phyloP scores from a whole-genome alignment of 2,329 filamentous ascomycete species.

The Orbilia quercus region DNA sequence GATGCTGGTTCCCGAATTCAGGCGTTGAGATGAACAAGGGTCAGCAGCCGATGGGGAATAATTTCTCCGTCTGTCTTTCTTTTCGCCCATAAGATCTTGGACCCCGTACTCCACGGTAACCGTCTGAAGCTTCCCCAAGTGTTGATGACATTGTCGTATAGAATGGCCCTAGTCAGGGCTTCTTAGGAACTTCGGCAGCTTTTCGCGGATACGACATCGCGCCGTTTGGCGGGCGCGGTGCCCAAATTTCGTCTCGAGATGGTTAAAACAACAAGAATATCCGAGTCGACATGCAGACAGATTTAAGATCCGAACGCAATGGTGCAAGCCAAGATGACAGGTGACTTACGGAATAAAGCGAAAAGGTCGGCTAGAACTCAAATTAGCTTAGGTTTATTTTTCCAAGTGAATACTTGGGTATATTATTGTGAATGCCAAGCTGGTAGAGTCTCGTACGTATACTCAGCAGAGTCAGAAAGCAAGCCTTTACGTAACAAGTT shows the following conservation, averaged over 20 bases:
- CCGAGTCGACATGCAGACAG: background rate
- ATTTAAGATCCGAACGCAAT: too few relatives aligned
- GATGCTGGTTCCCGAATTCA: conserved; percentile 7
- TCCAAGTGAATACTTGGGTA: too few relatives aligned
- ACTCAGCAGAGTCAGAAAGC: too few relatives aligned
- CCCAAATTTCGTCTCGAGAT: conserved; percentile 13
- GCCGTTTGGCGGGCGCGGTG: background rate
- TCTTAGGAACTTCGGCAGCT: conserved; percentile 4
- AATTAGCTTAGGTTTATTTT: too few relatives aligned
- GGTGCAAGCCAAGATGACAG: too few relatives aligned
- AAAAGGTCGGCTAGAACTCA: too few relatives aligned
- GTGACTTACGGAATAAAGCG: too few relatives aligned
- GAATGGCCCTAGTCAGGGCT: background rate
- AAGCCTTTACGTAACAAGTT: too few relatives aligned
- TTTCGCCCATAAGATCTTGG: too few relatives aligned
- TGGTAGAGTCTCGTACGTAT: too few relatives aligned
- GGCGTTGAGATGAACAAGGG: conserved; percentile 15
- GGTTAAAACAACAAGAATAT: background rate
- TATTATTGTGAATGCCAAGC: too few relatives aligned
- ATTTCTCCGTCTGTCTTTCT: conserved; percentile 35
- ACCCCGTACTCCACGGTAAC: too few relatives aligned
- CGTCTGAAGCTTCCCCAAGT: background rate
- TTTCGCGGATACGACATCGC: background rate
- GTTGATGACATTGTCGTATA: background rate
- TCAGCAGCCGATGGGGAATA: conserved; percentile 39